Evolutionary conservation across 1,139 yeast genomes (phyloP).

Genomic region (Protomyces inouyei): DNA sequence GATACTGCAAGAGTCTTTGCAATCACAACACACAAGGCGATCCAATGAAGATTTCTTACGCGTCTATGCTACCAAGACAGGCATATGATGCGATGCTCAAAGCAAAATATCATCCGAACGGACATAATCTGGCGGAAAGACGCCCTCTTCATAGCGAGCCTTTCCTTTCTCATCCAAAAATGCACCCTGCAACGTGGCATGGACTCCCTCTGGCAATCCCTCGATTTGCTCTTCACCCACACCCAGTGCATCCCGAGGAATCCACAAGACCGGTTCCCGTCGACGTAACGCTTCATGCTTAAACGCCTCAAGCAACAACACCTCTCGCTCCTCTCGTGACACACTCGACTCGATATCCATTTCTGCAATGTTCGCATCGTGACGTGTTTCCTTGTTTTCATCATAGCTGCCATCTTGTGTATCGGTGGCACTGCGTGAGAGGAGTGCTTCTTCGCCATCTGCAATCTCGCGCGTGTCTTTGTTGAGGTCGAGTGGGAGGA

Average conservation of each 20-base stretch:
- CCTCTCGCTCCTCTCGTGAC: not conserved
- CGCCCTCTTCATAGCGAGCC: conserved; percentile 1
- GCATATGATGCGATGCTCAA: not conserved
- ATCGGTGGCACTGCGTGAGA: not conserved
- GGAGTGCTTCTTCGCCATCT: not conserved
- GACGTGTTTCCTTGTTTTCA: not conserved
- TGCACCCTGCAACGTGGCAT: conserved; percentile 15
- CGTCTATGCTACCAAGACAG: no score
- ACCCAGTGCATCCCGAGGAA: conserved; percentile 82
- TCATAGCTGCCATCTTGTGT: not conserved
- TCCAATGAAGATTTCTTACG: not conserved
- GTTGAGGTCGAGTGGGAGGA: conserved; percentile 52
- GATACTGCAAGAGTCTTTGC: not conserved
- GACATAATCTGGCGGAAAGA: conserved; percentile 19
- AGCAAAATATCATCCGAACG: conserved; percentile 14
- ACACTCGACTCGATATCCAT: not conserved
- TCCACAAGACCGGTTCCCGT: conserved; percentile 72
- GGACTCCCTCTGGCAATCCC: conserved; percentile 8
- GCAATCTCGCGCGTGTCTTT: not conserved
- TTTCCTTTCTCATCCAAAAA: conserved; percentile 5
- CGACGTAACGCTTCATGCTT: conserved; percentile 68
- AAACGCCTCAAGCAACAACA: conserved; percentile 40
- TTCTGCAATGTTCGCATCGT: not conserved
- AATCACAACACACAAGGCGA: not conserved
- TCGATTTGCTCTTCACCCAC: conserved; percentile 60